A percentile compares a stretch with the other conserved stretches of the same genome.
Conservation (phyloP, 2,329 filamentous ascomycete genomes). For the Seiridium unicorne region DNA sequence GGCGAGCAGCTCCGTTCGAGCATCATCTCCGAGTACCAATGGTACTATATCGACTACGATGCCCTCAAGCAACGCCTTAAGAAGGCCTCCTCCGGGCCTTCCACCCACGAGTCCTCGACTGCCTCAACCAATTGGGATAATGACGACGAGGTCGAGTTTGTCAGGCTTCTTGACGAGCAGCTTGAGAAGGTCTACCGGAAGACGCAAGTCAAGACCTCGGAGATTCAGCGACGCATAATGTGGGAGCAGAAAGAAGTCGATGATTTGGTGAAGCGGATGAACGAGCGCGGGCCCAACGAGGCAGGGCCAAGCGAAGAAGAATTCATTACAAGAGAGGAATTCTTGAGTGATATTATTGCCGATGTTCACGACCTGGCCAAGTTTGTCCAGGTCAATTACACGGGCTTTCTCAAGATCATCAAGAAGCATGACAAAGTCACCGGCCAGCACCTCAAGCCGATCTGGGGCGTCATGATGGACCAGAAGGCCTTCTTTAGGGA, state of each 20-base stretch:
- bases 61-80: constrained; percentile 86
- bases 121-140: constrained; percentile 69
- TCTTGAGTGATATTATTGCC: constrained; percentile 95
- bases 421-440: constrained; percentile 99
- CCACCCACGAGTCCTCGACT: constrained; percentile 36
- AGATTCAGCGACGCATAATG: constrained; percentile 92
- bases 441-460: constrained; percentile 85
- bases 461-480: constrained; percentile 93
- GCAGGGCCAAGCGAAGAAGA: constrained; percentile 80
- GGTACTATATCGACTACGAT: constrained; percentile 98
- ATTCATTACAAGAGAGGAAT: constrained; percentile 89
- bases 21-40: constrained; percentile 94
- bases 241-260: constrained; percentile 81
- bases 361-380: constrained; percentile 98
- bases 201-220: constrained; percentile 94
- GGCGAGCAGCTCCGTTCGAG: constrained; percentile 95
- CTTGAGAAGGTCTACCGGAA: constrained; percentile 98
- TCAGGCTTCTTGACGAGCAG: constrained; percentile 82
- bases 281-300: constrained; percentile 56
- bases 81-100: constrained; percentile 56
- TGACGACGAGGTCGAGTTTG: constrained; percentile 87
- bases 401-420: constrained; percentile 99
- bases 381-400: constrained; percentile 98
- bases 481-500: constrained; percentile 98
- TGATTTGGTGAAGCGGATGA: constrained; percentile 62